Percentiles rank a stretch among this genome's conserved stretches.
Evolutionary conservation across 257 asterid species (phyloP).

Genomic region (Rubia yunnanensis): DNA sequence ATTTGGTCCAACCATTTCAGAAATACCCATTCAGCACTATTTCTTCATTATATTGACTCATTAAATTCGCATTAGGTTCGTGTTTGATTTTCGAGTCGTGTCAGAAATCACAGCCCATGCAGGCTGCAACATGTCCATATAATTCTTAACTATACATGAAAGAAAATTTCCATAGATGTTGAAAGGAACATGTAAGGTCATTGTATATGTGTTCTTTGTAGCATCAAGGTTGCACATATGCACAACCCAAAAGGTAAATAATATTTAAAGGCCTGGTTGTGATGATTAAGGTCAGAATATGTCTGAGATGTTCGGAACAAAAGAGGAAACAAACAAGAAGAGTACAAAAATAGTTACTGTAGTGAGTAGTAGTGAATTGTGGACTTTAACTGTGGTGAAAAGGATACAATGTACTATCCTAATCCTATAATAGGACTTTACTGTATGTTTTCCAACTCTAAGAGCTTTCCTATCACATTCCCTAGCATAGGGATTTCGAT

Average conservation of each 20-base stretch:
- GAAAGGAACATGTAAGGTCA: not conserved
- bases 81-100: too few relatives aligned
- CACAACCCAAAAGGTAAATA: constrained; percentile 23
- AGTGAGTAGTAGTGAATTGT: not conserved
- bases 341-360: not conserved
- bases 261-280: constrained; percentile 8
- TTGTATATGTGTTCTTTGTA: constrained; percentile 1
- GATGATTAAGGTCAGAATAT: constrained; percentile 14
- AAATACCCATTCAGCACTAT: not conserved
- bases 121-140: too few relatives aligned
- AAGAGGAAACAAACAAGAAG: constrained; percentile 7
- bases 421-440: too few relatives aligned
- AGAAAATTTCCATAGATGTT: too few relatives aligned
- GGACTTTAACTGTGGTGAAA: not conserved
- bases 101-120: too few relatives aligned
- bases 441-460: too few relatives aligned
- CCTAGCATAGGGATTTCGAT: too few relatives aligned
- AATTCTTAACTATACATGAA: too few relatives aligned
- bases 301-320: constrained; percentile 7
- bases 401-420: not conserved
- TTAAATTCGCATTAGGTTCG: too few relatives aligned
- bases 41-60: not conserved
- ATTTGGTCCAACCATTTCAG: constrained; percentile 1
- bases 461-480: too few relatives aligned
- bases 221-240: constrained; percentile 25